These are phyloP conservation scores for Carex myosuroides DNA, from an alignment of 176 grass and related monocot genomes.

Conservation along the genomic window DNA sequence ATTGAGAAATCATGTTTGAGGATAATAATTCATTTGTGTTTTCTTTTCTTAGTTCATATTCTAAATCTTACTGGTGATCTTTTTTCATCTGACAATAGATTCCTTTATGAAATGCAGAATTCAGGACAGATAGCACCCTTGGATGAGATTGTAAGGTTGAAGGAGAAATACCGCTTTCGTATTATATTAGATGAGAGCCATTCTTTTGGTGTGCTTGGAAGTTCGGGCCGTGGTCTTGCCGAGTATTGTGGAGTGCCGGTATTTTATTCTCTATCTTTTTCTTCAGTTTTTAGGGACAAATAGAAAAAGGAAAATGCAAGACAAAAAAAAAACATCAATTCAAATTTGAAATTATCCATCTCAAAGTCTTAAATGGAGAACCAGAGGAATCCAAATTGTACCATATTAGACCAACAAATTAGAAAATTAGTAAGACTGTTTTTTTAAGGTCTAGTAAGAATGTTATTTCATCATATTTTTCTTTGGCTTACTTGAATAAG, in stretches of 20 bases:
- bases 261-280: background rate
- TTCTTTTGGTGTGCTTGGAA: conserved; percentile 86
- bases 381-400: background rate
- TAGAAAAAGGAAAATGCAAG: background rate
- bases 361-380: background rate
- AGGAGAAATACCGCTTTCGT: conserved; percentile 83
- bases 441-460: no score
- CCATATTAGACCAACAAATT: background rate
- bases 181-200: conserved; percentile 87
- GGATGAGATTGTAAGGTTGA: conserved; percentile 88
- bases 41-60: background rate
- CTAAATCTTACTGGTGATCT: background rate
- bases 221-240: conserved; percentile 75
- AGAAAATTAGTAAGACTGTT: background rate
- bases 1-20: background rate
- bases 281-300: background rate
- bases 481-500: conserved; percentile 15
- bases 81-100: background rate
- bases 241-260: conserved; percentile 83
- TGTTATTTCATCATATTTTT: background rate
- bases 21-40: background rate
- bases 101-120: conserved; percentile 40
- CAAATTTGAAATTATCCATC: background rate
- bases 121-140: conserved; percentile 84
- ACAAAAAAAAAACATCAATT: background rate